Conservation (phyloP, 352 stramenopile genomes). For the Globisporangium barbulae region DNA sequence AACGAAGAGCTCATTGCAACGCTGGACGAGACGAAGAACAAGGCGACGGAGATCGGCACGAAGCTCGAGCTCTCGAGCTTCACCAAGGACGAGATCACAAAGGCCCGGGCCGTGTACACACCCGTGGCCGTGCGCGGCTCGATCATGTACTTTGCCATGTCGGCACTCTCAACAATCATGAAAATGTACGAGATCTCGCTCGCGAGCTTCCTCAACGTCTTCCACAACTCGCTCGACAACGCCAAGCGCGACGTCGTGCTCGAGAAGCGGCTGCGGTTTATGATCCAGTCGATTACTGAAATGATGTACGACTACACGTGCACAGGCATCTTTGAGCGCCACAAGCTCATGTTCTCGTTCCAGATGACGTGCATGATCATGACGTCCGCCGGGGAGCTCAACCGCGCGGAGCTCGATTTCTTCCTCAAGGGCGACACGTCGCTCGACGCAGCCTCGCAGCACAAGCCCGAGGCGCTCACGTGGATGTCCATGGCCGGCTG, state of each 20-base stretch:
- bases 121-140: conserved; percentile 90
- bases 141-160: conserved; percentile 95
- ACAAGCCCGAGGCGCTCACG: conserved; percentile 61
- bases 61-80: conserved; percentile 92
- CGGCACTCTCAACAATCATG: conserved; percentile 90
- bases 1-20: conserved; percentile 95
- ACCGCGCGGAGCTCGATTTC: conserved; percentile 90
- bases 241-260: conserved; percentile 91
- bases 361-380: conserved; percentile 97
- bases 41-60: conserved; percentile 91
- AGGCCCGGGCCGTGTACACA: conserved; percentile 87
- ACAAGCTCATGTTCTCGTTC: conserved; percentile 97
- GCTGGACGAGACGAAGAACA: conserved; percentile 94
- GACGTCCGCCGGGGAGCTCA: conserved; percentile 74
- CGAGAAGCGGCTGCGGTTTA: conserved; percentile 82
- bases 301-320: conserved; percentile 97
- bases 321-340: conserved; percentile 96
- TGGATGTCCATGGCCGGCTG: conserved; percentile 90
- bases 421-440: conserved; percentile 96
- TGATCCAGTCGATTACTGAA: conserved; percentile 89
- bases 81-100: conserved; percentile 94
- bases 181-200: conserved; percentile 96
- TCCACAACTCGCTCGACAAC: conserved; percentile 87
- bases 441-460: conserved; percentile 69
- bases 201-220: conserved; percentile 91